Conservation (phyloP, 148 eudicot species). For the Chenopodium album region DNA sequence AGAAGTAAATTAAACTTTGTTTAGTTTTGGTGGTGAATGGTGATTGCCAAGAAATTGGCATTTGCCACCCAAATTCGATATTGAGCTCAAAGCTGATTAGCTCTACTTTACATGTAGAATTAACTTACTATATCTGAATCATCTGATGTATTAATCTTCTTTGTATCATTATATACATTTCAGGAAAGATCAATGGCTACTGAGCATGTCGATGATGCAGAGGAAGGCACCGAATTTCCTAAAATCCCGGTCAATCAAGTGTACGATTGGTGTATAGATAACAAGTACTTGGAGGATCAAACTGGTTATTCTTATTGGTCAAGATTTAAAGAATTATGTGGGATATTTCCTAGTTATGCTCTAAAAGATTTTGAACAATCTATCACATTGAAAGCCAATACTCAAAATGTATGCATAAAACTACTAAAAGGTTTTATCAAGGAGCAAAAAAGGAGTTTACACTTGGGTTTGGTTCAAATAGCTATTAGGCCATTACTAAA, state of each 20-base stretch:
- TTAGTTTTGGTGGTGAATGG: too few species aligned
- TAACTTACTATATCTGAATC: too few species aligned
- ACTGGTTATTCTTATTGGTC: background rate
- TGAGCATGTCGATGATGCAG: background rate
- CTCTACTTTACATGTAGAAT: too few species aligned
- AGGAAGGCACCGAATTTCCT: background rate
- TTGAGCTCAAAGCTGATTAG: too few species aligned
- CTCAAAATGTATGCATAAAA: background rate
- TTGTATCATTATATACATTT: background rate
- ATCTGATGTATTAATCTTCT: too few species aligned
- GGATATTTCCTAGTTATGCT: background rate
- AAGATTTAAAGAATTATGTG: background rate
- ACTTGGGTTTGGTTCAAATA: constrained; percentile 2
- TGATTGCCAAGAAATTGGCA: too few species aligned
- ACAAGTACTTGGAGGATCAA: too few species aligned
- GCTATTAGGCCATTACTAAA: background rate
- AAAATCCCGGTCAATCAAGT: constrained; percentile 7
- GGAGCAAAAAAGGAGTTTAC: background rate
- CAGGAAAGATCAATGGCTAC: background rate
- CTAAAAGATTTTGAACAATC: constrained; percentile 14
- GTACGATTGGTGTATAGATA: background rate
- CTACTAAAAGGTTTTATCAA: background rate
- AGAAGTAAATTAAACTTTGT: too few species aligned
- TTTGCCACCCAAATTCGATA: too few species aligned
- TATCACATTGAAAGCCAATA: background rate